Evolutionary conservation across 371 early-diverging fungal species (phyloP), one percentile per base, ranked within the genome.

Genomic region (Saksenaea vasiformis): DNA sequence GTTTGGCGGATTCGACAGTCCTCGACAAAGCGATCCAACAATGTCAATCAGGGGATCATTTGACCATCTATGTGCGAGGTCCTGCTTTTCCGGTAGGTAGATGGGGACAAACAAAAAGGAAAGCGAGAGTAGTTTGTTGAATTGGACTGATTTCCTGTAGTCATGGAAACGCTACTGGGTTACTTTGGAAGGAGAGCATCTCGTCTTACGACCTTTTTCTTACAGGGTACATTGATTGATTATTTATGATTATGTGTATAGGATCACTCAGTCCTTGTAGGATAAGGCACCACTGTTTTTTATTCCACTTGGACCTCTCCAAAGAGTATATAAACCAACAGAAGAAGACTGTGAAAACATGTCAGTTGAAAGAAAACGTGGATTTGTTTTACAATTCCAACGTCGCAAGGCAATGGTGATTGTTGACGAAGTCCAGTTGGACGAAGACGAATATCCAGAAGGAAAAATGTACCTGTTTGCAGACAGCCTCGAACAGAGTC

Each of bases 61-160:
- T 74, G 22, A 77, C 74, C 14, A 65, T 77, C 44, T 77, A 77
- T 59, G 70, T 77, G 14, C 69, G 67, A 36, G 61, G 69, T 19
- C 59, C 58, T 7, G 35, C 51, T 4, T 69, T 66, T 59, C 74
- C 77, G 27, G 77, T 77, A n/a, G n/a, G n/a, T n/a, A n/a, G n/a
- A 77, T 68, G 67, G n/a, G 0, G 9, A 7, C 19, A 31, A 31
- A 31, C 31, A 31, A 7, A 31, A 31, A 31, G 31, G 31, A 31
- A n/a, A n/a, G n/a, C n/a, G n/a, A n/a, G n/a, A n/a, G n/a, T n/a
- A n/a, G n/a, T n/a, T n/a, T n/a, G n/a, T n/a, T n/a, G n/a, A n/a
- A n/a, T n/a, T 38, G 38, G 38, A 15, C 38, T 38, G 38, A 38
- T 38, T 10, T 38, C 1, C 38, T 38, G 1, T 64, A 72, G 72